Percentiles rank a stretch among this genome's conserved stretches.
These are phyloP conservation scores for Cadophora malorum DNA, from an alignment of 2,329 filamentous ascomycete genomes.

Conservation along the genomic window DNA sequence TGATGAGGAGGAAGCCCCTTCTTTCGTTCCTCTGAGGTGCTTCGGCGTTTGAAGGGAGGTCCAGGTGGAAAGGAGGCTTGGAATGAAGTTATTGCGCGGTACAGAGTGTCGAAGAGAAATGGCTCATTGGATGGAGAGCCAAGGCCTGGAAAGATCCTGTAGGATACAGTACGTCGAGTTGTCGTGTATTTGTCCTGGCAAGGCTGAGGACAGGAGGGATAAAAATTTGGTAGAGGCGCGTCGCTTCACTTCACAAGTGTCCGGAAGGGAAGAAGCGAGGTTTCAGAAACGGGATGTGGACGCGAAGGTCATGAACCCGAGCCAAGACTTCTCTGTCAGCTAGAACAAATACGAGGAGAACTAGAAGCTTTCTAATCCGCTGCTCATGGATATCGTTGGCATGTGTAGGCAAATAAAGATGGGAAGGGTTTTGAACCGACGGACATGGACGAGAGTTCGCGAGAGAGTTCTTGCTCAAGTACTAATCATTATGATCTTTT, in stretches of 20 bases:
- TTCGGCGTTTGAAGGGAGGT: slow-evolving; percentile 4
- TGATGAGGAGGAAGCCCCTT: slow-evolving; percentile 24
- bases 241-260: not conserved
- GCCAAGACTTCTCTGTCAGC: slow-evolving; percentile 13
- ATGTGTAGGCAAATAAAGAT: not conserved
- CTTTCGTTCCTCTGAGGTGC: not conserved
- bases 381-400: not conserved
- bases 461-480: no score
- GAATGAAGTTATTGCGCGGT: not conserved
- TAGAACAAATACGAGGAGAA: slow-evolving; percentile 6
- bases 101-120: not conserved
- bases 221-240: not conserved
- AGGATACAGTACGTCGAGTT: not conserved
- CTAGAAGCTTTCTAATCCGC: not conserved
- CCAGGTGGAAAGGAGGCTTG: not conserved
- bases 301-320: not conserved
- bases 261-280: slow-evolving; percentile 2
- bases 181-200: not conserved
- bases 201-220: not conserved
- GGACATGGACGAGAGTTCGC: no score
- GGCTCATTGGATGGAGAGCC: slow-evolving; percentile 20
- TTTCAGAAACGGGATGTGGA: not conserved
- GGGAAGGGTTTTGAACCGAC: no score
- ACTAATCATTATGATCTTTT: not conserved
- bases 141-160: slow-evolving; percentile 6